Base-by-base conservation (phyloP, 306 rosid genomes). In the Malus sylvestris region DNA sequence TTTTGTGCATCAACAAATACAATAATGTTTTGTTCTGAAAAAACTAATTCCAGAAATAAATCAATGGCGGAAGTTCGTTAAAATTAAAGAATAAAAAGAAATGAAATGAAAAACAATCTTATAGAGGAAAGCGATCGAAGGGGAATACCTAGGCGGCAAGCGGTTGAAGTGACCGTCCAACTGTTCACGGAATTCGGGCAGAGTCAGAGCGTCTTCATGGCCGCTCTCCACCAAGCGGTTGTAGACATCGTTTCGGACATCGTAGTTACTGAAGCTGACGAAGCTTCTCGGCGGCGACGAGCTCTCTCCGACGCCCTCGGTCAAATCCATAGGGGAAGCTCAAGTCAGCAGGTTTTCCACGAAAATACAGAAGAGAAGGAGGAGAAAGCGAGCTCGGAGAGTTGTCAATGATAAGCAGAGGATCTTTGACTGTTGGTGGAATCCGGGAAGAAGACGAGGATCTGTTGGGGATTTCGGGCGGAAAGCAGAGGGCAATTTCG, bases 261-360 rank as follows among this genome's bases (percentile, higher is more conserved):
- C 98, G 82, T 82, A 81, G 88, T 76, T 88, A 38, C 65, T 81
- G 87, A 85, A 94, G 55, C 91, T 86, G 51, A 79, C 83, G 45
- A 91, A 92, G 83, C 85, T 84, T 44, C 93, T 82, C 29, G 97
- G 96, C 35, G 99, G 99, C 77, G 99, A 96, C 57, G 91, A 91
- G 79, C 99, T 96, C 87, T 96, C 99, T 67, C 99, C 99, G 2
- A 96, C 91, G 29, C 99, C 99, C 81, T 96, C 99, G 27, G 84
- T 77, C 55, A 92, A 96, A 91, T 96, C 99, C 97, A 93, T 89
- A 3, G 23, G 71, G n/a, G 74, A 27, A 25, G 33, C n/a, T 57
- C 64, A 55, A 29, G 20, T 74, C 76, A 67, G 33, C 61, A 18
- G 61, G 82, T 33, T 55, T 66, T 55, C 78, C 83, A 79, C 73